phyloP scores from a whole-genome alignment of 768 basidiomycete genomes.

The Crassisporium funariophilum region DNA sequence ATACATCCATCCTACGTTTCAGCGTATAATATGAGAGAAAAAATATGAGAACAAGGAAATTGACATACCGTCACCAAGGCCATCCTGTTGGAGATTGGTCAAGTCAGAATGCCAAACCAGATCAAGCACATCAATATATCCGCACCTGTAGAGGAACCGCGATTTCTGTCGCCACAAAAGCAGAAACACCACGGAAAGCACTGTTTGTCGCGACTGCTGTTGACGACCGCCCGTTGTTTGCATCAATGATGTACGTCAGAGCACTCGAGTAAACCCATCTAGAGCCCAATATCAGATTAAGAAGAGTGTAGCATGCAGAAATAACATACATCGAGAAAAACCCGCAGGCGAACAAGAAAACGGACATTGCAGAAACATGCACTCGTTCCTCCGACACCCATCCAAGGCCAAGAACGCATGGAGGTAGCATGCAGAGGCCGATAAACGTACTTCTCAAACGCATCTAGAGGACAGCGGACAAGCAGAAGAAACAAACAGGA shows the following conservation, averaged over 20 bases:
- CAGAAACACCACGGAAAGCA: conserved; percentile 68
- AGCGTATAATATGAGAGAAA: too few species aligned
- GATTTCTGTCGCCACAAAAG: conserved; percentile 70
- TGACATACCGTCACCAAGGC: conserved; percentile 69
- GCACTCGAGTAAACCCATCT: conserved; percentile 45
- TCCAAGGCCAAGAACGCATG: conserved; percentile 65
- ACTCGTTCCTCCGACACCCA: conserved; percentile 71
- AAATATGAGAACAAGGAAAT: not conserved
- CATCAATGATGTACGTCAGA: conserved; percentile 84
- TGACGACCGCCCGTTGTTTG: conserved; percentile 79
- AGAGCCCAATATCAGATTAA: not conserved
- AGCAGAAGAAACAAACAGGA: not conserved
- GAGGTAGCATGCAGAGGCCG: conserved; percentile 62
- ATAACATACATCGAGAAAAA: conserved; percentile 69
- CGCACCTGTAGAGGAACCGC: conserved; percentile 72
- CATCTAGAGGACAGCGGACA: conserved; percentile 49
- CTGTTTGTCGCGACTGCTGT: conserved; percentile 79
- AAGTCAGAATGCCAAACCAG: not conserved
- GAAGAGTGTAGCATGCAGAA: not conserved
- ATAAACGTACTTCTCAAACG: conserved; percentile 64
- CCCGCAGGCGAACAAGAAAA: conserved; percentile 72
- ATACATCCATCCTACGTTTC: conserved; percentile 67
- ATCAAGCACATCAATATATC: conserved; percentile 5
- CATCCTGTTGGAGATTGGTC: conserved; percentile 39
- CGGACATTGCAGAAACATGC: conserved; percentile 67